Conservation (phyloP, 1,139 yeast species). For the Hansenula sp. region DNA sequence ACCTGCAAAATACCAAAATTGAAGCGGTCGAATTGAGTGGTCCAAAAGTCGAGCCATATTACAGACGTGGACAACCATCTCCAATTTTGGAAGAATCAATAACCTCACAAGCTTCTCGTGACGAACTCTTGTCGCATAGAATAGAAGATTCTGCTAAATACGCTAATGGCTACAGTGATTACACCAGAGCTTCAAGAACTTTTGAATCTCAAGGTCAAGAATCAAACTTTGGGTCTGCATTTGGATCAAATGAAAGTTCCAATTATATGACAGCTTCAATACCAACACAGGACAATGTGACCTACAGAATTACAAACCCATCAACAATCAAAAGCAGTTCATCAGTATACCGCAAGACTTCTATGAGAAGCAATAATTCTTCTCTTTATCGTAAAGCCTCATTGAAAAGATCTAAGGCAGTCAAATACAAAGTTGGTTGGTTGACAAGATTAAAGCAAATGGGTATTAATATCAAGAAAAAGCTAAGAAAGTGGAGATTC, state of each 20-base stretch:
- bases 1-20: neutral
- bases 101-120: too few species aligned
- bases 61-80: slow-evolving; percentile 1
- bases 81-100: neutral
- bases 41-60: slow-evolving; percentile 15
- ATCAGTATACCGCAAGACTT: neutral
- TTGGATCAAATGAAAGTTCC: slow-evolving; percentile 3
- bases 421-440: slow-evolving; percentile 22
- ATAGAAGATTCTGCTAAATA: too few species aligned
- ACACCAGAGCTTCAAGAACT: too few species aligned
- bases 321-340: slow-evolving; percentile 2
- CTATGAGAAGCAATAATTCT: neutral
- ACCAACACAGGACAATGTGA: slow-evolving; percentile 15
- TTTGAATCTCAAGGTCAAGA: neutral
- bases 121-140: too few species aligned
- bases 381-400: slow-evolving; percentile 12
- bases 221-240: neutral
- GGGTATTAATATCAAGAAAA: slow-evolving; percentile 9
- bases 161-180: too few species aligned
- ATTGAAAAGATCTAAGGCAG: slow-evolving; percentile 22
- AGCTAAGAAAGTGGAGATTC: slow-evolving; percentile 18
- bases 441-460: slow-evolving; percentile 13
- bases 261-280: slow-evolving; percentile 5
- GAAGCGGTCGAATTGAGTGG: slow-evolving; percentile 5
- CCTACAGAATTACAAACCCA: slow-evolving; percentile 13